phyloP scores from a whole-genome alignment of 257 asterid species.

The Solanum medicagineum region DNA sequence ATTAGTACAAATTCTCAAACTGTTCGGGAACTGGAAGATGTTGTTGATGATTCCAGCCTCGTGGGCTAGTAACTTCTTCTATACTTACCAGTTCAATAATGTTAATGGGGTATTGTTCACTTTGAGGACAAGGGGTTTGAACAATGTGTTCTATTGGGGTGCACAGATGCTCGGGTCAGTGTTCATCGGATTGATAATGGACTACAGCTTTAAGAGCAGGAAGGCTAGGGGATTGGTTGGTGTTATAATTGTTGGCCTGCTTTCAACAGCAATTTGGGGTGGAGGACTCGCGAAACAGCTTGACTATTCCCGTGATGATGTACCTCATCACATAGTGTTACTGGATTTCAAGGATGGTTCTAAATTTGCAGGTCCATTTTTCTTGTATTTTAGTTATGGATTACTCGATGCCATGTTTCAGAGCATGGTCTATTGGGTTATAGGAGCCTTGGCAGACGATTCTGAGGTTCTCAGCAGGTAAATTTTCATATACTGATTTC shows the following conservation, averaged over 20 bases:
- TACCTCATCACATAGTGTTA: constrained; percentile 11
- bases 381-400: constrained; percentile 77
- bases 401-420: constrained; percentile 92
- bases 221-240: constrained; percentile 53
- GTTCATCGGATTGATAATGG: constrained; percentile 49
- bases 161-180: constrained; percentile 95
- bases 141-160: constrained; percentile 53
- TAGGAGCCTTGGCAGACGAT: constrained; percentile 85
- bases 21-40: constrained; percentile 84
- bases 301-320: constrained; percentile 23
- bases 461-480: constrained; percentile 90
- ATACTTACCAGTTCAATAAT: constrained; percentile 80
- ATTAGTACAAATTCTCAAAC: constrained; percentile 32
- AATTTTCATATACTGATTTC: neutral
- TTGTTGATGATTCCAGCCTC: constrained; percentile 74
- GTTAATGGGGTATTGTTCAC: constrained; percentile 71
- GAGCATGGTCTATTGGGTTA: constrained; percentile 86
- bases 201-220: constrained; percentile 57
- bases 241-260: constrained; percentile 33
- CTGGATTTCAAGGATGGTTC: constrained; percentile 73
- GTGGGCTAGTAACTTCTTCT: constrained; percentile 89
- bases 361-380: constrained; percentile 69
- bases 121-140: constrained; percentile 73
- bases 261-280: constrained; percentile 64
- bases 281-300: constrained; percentile 72